Evolutionary conservation across 2,329 filamentous ascomycete genomes (phyloP).

Genomic region (Apiospora koreana): DNA sequence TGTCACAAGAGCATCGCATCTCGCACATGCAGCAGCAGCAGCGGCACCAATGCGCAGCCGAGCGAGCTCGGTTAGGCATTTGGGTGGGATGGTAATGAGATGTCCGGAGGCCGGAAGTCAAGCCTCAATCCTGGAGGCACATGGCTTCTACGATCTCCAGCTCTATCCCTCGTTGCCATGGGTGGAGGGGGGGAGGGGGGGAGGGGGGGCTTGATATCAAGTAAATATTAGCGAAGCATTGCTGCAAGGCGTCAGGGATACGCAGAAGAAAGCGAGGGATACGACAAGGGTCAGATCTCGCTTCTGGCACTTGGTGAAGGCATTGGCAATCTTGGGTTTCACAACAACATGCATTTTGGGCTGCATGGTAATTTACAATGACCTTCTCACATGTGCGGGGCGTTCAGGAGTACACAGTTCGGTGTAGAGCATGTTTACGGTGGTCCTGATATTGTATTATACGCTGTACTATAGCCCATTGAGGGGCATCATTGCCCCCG

Average conservation of each 20-base stretch:
- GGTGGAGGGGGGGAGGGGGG: too few species aligned
- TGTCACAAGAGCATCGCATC: neutral
- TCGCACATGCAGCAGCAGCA: neutral
- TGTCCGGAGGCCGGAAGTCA: neutral
- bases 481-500: neutral
- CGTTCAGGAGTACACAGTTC: neutral
- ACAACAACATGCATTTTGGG: neutral
- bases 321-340: slow-evolving; percentile 5
- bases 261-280: neutral
- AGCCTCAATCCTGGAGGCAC: neutral
- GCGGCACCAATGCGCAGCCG: neutral
- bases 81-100: neutral
- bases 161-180: neutral
- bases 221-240: neutral
- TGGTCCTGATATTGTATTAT: neutral
- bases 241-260: slow-evolving; percentile 6
- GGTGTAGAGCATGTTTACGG: neutral
- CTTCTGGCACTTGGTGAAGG: neutral
- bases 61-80: neutral
- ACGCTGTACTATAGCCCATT: neutral
- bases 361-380: neutral
- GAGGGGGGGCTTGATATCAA: neutral
- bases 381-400: slow-evolving; percentile 3
- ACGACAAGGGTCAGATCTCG: neutral
- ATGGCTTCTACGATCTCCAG: neutral